These are phyloP conservation scores for Zea luxurians DNA, from an alignment of 176 grass and related monocot genomes.

Conservation along the genomic window DNA sequence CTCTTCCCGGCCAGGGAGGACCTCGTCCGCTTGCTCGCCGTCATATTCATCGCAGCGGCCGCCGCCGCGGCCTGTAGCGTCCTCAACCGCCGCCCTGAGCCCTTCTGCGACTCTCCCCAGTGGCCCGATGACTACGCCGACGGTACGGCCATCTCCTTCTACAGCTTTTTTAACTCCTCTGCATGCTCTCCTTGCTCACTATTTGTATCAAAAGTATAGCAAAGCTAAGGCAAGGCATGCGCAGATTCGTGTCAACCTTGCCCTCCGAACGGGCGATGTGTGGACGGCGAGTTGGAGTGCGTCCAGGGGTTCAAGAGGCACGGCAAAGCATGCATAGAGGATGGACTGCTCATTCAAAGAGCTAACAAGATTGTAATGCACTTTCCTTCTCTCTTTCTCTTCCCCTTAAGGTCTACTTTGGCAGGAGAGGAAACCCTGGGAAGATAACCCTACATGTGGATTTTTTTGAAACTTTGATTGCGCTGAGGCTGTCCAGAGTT, in stretches of 20 bases:
- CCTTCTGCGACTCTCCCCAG: constrained; percentile 69
- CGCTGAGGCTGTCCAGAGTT: too few relatives aligned
- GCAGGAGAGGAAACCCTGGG: too few relatives aligned
- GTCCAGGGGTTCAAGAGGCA: constrained; percentile 64
- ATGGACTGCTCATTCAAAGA: constrained; percentile 58
- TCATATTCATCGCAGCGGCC: constrained; percentile 72
- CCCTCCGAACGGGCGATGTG: constrained; percentile 60
- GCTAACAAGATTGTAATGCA: constrained; percentile 62
- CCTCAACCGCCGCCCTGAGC: constrained; percentile 52
- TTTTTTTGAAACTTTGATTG: too few relatives aligned
- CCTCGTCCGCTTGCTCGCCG: constrained; percentile 55
- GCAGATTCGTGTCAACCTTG: constrained; percentile 78
- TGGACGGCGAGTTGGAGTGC: constrained; percentile 60
- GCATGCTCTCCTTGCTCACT: background rate
- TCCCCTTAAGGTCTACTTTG: background rate
- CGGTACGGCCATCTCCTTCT: constrained; percentile 34
- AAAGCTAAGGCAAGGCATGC: background rate
- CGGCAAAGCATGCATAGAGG: constrained; percentile 69
- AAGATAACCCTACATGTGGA: too few relatives aligned
- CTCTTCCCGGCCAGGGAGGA: constrained; percentile 67
- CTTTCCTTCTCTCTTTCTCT: background rate
- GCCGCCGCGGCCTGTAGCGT: constrained; percentile 56
- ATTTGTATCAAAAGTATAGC: background rate
- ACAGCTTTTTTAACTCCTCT: background rate
- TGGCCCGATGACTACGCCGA: constrained; percentile 26